A percentile compares a stretch with the other conserved stretches of the same genome.
These are phyloP conservation scores for Diaporthe velutina DNA, from an alignment of 2,329 filamentous ascomycete species.

Conservation along the genomic window DNA sequence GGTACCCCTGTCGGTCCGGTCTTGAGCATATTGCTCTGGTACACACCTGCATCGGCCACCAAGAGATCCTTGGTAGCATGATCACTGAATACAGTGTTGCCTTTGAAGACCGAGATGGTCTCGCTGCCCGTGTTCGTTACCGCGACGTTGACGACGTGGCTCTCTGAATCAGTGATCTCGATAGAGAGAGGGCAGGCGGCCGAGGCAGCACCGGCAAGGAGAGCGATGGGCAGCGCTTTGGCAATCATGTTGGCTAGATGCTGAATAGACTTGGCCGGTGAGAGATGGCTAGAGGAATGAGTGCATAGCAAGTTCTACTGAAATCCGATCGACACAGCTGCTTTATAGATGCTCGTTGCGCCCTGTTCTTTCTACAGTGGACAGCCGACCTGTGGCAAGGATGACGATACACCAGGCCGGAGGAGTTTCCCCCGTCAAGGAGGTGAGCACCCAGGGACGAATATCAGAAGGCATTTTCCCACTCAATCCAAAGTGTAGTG, in stretches of 20 bases:
- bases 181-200: slow-evolving; percentile 39
- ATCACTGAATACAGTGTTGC: slow-evolving; percentile 41
- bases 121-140: slow-evolving; percentile 39
- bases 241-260: slow-evolving; percentile 24
- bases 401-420: slow-evolving; percentile 2
- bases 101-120: slow-evolving; percentile 39
- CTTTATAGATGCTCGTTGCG: not conserved
- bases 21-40: not conserved
- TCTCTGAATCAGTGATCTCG: slow-evolving; percentile 30
- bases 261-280: not conserved
- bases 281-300: not conserved
- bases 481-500: not conserved
- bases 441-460: not conserved
- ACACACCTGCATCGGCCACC: slow-evolving; percentile 31
- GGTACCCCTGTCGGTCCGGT: too few species aligned
- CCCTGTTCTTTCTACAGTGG: not conserved
- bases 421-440: slow-evolving; percentile 6
- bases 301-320: too few species aligned
- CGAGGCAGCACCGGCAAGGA: slow-evolving; percentile 38
- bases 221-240: slow-evolving; percentile 35
- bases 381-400: not conserved
- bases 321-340: too few species aligned
- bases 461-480: not conserved
- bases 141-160: slow-evolving; percentile 36
- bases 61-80: slow-evolving; percentile 40